Percentiles rank a stretch among this genome's conserved stretches.
phyloP scores from a whole-genome alignment of 176 grass and related monocot species.

The Ensete glaucum region DNA sequence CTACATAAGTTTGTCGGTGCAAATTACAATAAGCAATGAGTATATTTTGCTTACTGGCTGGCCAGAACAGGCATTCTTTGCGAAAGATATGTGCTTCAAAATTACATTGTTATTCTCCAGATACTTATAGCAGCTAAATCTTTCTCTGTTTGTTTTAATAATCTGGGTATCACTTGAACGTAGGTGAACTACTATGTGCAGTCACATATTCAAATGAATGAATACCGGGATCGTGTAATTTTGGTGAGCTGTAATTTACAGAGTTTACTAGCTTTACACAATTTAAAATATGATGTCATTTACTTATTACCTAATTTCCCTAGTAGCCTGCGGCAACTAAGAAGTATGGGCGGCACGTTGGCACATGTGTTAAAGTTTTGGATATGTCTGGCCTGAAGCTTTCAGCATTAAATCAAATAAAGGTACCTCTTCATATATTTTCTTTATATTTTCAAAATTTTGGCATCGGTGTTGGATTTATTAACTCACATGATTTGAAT shows the following conservation, averaged over 20 bases:
- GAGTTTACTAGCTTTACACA: neutral
- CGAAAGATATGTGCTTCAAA: neutral
- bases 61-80: too few species aligned
- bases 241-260: slow-evolving; percentile 47
- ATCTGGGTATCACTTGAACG: neutral
- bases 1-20: too few species aligned
- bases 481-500: neutral
- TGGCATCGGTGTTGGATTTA: neutral
- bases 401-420: slow-evolving; percentile 68
- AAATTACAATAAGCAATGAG: too few species aligned
- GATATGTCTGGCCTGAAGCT: slow-evolving; percentile 95
- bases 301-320: slow-evolving; percentile 23
- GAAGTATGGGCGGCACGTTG: slow-evolving; percentile 53
- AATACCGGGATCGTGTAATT: slow-evolving; percentile 79
- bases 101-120: slow-evolving; percentile 19
- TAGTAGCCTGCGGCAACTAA: slow-evolving; percentile 45
- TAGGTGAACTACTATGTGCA: slow-evolving; percentile 86
- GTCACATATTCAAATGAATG: slow-evolving; percentile 96
- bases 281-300: slow-evolving; percentile 3
- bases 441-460: neutral
- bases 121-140: slow-evolving; percentile 10
- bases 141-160: slow-evolving; percentile 12
- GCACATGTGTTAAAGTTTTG: slow-evolving; percentile 73
- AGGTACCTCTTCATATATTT: slow-evolving; percentile 38
- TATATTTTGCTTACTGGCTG: too few species aligned